Evolutionary conservation across 345 rosid genomes (phyloP), one percentile per base, ranked within the genome.

Genomic region (Nephelium lappaceum): DNA sequence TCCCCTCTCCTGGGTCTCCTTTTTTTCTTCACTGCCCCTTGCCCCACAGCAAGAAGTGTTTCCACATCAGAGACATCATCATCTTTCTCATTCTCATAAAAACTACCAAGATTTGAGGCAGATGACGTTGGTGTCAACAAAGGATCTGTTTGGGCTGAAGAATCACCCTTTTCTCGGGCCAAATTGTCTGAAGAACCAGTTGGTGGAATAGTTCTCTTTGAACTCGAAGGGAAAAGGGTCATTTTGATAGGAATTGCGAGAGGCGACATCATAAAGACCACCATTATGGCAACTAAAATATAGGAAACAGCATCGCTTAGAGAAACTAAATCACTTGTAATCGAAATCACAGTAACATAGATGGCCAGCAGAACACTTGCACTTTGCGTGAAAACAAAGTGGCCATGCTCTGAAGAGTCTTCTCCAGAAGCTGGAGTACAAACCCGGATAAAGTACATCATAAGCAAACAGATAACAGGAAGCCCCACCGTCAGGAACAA

Each of bases 221-320:
- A 68, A 63, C 75, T 85, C 24, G 86, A 79, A 66, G 94, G 98
- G 79, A 89, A 91, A 70, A 97, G 84, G 12, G 99, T 94, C 99
- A 97, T 94, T 88, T 93, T 97, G 84, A 94, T 45, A 24, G 99
- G 99, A 82, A 94, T 84, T 24, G 87, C 98, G 62, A 97, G 95
- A 78, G 98, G 98, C 36, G 98, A 79, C 80, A 87, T 25, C 87
- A 94, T 58, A 67, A 94, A 25, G 16, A 91, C 42, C 38, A 91
- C 88, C 94, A 90, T 89, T 49, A 91, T 38, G 38, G 86, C 93
- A 49, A 97, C 79, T 69, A 94, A 81, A 27, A 71, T 55, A 77
- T 90, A 94, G 21, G 87, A 80, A 77, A 91, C 83, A 47, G 78
- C 47, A 38, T 67, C 71, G 14, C 89, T 84, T 53, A 92, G 68